Evolutionary conservation across 768 basidiomycete genomes (phyloP).

Genomic region (Tephrocybe sp.): DNA sequence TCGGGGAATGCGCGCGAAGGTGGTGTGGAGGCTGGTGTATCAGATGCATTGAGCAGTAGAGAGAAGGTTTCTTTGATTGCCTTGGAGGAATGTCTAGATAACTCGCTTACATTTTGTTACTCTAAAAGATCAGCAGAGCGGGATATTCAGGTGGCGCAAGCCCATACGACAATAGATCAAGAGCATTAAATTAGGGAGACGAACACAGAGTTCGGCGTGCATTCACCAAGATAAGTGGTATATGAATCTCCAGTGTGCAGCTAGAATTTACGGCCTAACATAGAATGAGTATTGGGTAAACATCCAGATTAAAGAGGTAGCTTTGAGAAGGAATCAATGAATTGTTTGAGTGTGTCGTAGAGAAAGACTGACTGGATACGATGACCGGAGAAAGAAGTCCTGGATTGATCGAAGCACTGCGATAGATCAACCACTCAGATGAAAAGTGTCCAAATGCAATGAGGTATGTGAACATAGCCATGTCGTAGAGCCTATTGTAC

Average conservation of each 20-base stretch:
- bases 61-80: too few relatives aligned
- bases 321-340: conserved; percentile 33
- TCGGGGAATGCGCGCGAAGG: too few relatives aligned
- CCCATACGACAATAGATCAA: neutral
- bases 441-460: conserved; percentile 89
- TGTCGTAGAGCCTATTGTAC: conserved; percentile 76
- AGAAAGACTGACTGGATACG: conserved; percentile 68
- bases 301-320: conserved; percentile 81
- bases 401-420: conserved; percentile 59
- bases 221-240: neutral
- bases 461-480: conserved; percentile 83
- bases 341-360: neutral
- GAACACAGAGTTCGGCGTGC: too few relatives aligned
- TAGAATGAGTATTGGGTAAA: conserved; percentile 79
- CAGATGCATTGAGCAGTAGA: too few relatives aligned
- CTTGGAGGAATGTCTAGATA: too few relatives aligned
- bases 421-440: conserved; percentile 82
- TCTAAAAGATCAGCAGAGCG: too few relatives aligned
- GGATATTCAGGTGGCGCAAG: neutral
- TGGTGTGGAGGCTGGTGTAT: too few relatives aligned
- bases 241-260: neutral
- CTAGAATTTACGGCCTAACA: conserved; percentile 34
- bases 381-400: conserved; percentile 73
- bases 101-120: too few relatives aligned
- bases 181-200: neutral